Percentiles rank a stretch among this genome's conserved stretches.
Conservation (phyloP, 2,329 filamentous ascomycete genomes). For the Nemania abortiva region DNA sequence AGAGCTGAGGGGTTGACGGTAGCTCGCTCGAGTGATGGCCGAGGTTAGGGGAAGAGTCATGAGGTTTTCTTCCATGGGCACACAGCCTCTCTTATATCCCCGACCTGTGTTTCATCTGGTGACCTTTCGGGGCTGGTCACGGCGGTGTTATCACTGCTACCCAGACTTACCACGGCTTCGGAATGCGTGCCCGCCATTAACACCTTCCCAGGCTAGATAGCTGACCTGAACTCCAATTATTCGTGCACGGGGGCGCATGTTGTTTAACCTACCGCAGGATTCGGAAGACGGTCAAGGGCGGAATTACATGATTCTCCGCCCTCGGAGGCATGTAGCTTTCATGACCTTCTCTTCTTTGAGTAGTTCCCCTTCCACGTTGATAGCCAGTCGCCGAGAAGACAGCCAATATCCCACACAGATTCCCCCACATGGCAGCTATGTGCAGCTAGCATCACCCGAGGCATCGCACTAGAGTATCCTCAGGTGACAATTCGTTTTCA, state of each 20-base stretch:
- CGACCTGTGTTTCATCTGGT: neutral
- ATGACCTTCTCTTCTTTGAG: conserved; percentile 35
- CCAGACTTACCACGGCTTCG: neutral
- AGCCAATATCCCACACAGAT: conserved; percentile 10
- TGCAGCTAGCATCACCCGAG: neutral
- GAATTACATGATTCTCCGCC: conserved; percentile 1
- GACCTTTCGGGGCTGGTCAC: neutral
- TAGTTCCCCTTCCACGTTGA: conserved; percentile 21
- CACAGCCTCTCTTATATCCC: conserved; percentile 18
- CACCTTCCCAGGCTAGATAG: conserved; percentile 30
- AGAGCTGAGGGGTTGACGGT: neutral
- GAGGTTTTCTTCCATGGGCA: neutral
- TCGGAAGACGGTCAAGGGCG: neutral
- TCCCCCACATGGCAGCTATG: conserved; percentile 6
- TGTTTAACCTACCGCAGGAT: conserved; percentile 13
- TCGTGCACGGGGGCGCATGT: conserved; percentile 7
- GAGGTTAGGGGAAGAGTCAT: neutral
- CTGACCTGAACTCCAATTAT: conserved; percentile 5
- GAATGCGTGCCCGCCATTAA: conserved; percentile 11
- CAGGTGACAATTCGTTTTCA: conserved; percentile 11
- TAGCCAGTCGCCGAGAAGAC: neutral
- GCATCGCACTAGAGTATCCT: neutral
- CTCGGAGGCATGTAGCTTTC: neutral
- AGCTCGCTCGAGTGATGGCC: conserved; percentile 8
- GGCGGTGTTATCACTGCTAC: neutral